Evolutionary conservation across 306 rosid species (phyloP).

Genomic region (Arachis hypogaea): DNA sequence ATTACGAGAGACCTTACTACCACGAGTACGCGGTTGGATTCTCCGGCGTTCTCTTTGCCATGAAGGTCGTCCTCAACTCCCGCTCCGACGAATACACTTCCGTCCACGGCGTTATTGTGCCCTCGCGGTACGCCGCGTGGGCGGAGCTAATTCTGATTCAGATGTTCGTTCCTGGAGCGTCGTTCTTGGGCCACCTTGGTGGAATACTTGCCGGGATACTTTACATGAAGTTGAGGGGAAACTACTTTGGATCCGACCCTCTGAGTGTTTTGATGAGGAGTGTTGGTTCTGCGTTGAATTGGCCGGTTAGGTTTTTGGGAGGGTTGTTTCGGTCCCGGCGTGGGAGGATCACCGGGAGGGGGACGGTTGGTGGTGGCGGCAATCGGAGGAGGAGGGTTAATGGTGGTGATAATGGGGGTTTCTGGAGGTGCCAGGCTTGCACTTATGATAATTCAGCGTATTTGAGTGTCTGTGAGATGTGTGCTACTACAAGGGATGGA

Average conservation of each 20-base stretch:
- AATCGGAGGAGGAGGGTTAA: constrained; percentile 19
- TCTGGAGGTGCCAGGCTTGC: constrained; percentile 70
- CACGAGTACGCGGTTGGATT: constrained; percentile 76
- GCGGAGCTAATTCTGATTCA: constrained; percentile 76
- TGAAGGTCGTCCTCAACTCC: constrained; percentile 86
- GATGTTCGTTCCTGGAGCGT: constrained; percentile 76
- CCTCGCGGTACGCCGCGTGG: constrained; percentile 85
- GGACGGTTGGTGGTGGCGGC: constrained; percentile 45
- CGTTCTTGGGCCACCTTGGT: constrained; percentile 86
- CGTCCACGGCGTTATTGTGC: constrained; percentile 67
- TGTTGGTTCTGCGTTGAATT: constrained; percentile 43
- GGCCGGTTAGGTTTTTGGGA: constrained; percentile 54
- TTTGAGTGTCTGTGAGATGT: constrained; percentile 65
- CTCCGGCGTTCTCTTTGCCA: constrained; percentile 89
- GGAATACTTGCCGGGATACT: constrained; percentile 85
- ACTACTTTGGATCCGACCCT: constrained; percentile 58
- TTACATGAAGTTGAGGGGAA: constrained; percentile 55
- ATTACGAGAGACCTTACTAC: constrained; percentile 64
- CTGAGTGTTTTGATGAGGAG: constrained; percentile 51
- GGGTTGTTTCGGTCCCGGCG: constrained; percentile 40
- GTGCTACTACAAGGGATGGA: constrained; percentile 50
- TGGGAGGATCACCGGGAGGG: constrained; percentile 60
- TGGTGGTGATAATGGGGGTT: constrained; percentile 20
- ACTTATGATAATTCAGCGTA: constrained; percentile 59
- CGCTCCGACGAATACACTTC: constrained; percentile 45